These are phyloP conservation scores for Dianthus caryophyllus DNA, from an alignment of 148 eudicot species.

Conservation along the genomic window DNA sequence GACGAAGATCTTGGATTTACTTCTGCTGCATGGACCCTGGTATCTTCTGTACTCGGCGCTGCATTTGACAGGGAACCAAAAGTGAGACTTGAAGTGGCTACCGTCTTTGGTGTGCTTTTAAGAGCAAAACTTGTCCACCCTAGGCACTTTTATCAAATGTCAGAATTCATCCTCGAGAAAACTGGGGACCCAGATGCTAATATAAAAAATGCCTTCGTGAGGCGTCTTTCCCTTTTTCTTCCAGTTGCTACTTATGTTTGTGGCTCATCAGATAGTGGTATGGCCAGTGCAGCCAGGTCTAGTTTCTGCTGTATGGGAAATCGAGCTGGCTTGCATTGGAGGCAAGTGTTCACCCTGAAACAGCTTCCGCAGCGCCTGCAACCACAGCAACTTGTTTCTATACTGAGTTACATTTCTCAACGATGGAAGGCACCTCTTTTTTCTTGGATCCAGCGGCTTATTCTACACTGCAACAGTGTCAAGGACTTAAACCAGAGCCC, in stretches of 20 bases:
- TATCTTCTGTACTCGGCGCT: slow-evolving; percentile 59
- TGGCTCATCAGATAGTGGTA: slow-evolving; percentile 54
- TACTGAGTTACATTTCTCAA: slow-evolving; percentile 87
- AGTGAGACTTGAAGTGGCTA: slow-evolving; percentile 68
- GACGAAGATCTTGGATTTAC: slow-evolving; percentile 44
- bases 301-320: slow-evolving; percentile 27
- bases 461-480: slow-evolving; percentile 54
- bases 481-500: slow-evolving; percentile 39
- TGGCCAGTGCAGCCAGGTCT: slow-evolving; percentile 28
- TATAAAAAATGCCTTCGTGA: slow-evolving; percentile 51
- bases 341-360: slow-evolving; percentile 78
- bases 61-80: slow-evolving; percentile 85
- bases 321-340: slow-evolving; percentile 63
- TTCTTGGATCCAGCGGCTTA: slow-evolving; percentile 91
- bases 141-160: slow-evolving; percentile 45
- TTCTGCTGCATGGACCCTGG: slow-evolving; percentile 46
- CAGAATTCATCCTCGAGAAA: slow-evolving; percentile 66
- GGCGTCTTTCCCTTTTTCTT: slow-evolving; percentile 59
- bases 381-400: slow-evolving; percentile 89
- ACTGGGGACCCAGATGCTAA: slow-evolving; percentile 76
- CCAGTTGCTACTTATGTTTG: slow-evolving; percentile 58
- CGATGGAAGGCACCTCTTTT: slow-evolving; percentile 97
- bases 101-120: slow-evolving; percentile 58
- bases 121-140: slow-evolving; percentile 69
- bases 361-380: slow-evolving; percentile 81